These are phyloP conservation scores for Takashimella koratensis DNA, from an alignment of 1,284 basidiomycete genomes.

Conservation along the genomic window DNA sequence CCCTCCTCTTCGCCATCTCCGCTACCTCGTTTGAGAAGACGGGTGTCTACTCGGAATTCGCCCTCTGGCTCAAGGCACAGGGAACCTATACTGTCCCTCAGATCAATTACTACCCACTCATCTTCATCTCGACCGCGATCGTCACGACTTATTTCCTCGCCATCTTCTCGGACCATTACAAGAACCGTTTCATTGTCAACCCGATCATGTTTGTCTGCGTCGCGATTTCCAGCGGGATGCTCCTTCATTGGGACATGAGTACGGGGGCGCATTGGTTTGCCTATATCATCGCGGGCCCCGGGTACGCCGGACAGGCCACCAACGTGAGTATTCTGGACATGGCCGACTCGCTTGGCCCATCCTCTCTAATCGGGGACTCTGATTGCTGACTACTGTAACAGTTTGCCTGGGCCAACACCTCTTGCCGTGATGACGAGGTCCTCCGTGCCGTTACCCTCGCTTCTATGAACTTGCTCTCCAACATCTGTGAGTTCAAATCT, in stretches of 20 bases:
- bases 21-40: constrained; percentile 36
- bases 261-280: constrained; percentile 35
- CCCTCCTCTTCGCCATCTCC: constrained; percentile 31
- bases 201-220: constrained; percentile 31
- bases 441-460: constrained; percentile 38
- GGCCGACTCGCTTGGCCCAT: not conserved
- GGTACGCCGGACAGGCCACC: constrained; percentile 43
- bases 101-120: constrained; percentile 37
- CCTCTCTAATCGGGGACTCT: no score
- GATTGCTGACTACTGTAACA: not conserved
- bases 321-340: constrained; percentile 20
- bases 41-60: constrained; percentile 36
- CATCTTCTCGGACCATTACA: constrained; percentile 28
- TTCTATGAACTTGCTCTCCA: constrained; percentile 34
- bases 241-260: constrained; percentile 34
- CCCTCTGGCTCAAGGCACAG: constrained; percentile 30
- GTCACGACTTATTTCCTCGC: constrained; percentile 37
- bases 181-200: constrained; percentile 37
- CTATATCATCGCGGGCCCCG: constrained; percentile 28
- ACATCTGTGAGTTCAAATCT: constrained; percentile 9
- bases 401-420: constrained; percentile 43
- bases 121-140: constrained; percentile 33
- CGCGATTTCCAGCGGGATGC: constrained; percentile 32
- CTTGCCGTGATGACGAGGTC: constrained; percentile 41
- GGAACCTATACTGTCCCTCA: constrained; percentile 6